Base-by-base conservation (phyloP, 2,329 filamentous ascomycete species). In the Exutisphaerella laricina region DNA sequence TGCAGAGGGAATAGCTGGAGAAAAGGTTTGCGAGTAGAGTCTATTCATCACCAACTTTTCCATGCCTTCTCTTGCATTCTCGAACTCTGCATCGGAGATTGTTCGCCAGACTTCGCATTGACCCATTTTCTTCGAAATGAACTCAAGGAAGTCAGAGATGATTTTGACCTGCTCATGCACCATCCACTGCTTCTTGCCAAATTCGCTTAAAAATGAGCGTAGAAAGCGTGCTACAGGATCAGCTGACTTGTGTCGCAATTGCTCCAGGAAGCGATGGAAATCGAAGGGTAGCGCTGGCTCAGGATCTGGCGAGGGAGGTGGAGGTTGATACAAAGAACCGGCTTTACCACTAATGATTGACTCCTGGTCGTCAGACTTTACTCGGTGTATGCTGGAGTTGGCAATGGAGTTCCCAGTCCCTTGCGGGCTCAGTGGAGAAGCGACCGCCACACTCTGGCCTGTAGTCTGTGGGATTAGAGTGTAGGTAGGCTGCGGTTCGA, bases 121-220 rank as follows among this genome's bases (percentile, higher is more conserved):
- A 10, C 84, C 88, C 94, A 98, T 98, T 70, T 97, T 97, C 68
- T 95, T 95, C 41, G 86, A 85, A 51, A 98, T 98, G 59, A 98
- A 98, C 32, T 88, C 82, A 35, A 98, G 72, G 56, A 98, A 98
- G 63, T 98, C 94, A 53, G 87, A 81, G 48, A 98, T 95, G 50
- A 98, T 97, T 69, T 98, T 98, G 62, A 97, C 92, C 65, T 98
- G 92, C 68, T 98, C 92, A 63, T 98, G 92, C 5, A 96, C 92
- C 86, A 95, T 94, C 92, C 92, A 98, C 66, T 97, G 92, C 55
- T 89, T 87, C 70, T 97, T 98, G 25, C 82, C 87, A 66, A 98
- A 98, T 64, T 98, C 94, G 36, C 80, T 81, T 21, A 98, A 70
- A 58, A 98, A 98, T 0, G 92, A 97, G 52, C 94, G 86, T 33